Evolutionary conservation across 352 stramenopile species (phyloP), one percentile per base, ranked within the genome.

Genomic region (Pythium inflatum): DNA sequence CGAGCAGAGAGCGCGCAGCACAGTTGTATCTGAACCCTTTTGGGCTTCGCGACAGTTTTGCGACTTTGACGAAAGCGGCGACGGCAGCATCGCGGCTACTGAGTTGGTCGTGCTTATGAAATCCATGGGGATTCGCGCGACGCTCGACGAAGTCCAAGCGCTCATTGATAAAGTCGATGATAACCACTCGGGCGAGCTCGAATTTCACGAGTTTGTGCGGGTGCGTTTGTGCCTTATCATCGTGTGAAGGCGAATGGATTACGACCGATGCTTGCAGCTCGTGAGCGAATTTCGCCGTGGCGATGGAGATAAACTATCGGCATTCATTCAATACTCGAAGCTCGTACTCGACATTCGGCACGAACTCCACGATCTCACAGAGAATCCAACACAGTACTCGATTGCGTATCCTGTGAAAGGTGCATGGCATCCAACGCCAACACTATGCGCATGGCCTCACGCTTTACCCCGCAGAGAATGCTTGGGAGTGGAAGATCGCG

Each of bases 131-230:
- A 82, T 91, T 40, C 28, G 71, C 12, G 71, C 74, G 11, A 77
- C 78, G 12, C 66, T 80, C 12, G 76, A 85, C 34, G 83, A 91
- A 59, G 73, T 92, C 20, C 78, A 88, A 54, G 68, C 66, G 20
- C 68, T 90, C 22, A 92, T 92, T 30, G 82, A 89, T 55, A 89
- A 86, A 57, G 84, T 90, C 6, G 84, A 92, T 33, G 82, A 90
- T 34, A 92, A 92, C 50, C 77, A 70, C 31, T 92, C 84, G 16
- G 84, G 84, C 0, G 78, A 89, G 57, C 70, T 92, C 40, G 82
- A 92, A 66, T 92, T 81, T 54, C 66, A 73, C 25, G 84, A 92
- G 66, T 92, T 90, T 60, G 84, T 90, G 45, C 76, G 82, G 49
- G 83, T 90, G 63, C 4, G 69, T 64, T 25, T 25, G 36, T 43